phyloP scores from a whole-genome alignment of 768 basidiomycete genomes.

The Boletus sp. region DNA sequence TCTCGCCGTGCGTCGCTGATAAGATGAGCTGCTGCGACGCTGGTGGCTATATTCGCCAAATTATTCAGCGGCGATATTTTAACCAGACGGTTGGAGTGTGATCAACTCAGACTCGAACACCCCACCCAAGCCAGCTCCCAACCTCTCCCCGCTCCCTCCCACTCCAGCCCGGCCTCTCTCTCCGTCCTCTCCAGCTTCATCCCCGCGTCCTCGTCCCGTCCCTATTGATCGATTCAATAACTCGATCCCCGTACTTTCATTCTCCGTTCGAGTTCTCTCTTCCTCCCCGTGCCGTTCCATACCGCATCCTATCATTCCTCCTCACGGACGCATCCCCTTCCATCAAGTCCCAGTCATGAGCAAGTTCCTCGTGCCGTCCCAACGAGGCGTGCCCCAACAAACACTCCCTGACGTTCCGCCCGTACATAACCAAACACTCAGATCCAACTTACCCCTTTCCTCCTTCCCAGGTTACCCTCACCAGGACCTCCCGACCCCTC shows the following conservation, averaged over 20 bases:
- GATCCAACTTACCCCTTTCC: constrained; percentile 38
- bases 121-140: background rate
- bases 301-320: constrained; percentile 19
- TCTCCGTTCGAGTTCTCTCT: constrained; percentile 12
- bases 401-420: constrained; percentile 22
- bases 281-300: constrained; percentile 14
- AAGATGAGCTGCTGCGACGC: background rate
- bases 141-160: background rate
- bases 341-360: constrained; percentile 29
- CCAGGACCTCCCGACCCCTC: constrained; percentile 29
- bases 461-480: constrained; percentile 35
- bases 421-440: constrained; percentile 32
- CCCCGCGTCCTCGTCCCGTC: background rate
- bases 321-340: constrained; percentile 18
- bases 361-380: constrained; percentile 32
- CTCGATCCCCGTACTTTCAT: constrained; percentile 17
- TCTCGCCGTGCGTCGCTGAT: background rate
- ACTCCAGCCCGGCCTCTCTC: background rate
- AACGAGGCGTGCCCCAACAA: constrained; percentile 33
- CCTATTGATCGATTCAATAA: constrained; percentile 15
- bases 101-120: constrained; percentile 23
- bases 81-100: constrained; percentile 7
- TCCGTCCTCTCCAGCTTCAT: background rate
- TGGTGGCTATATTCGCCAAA: constrained; percentile 5
- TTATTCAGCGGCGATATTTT: constrained; percentile 30